A percentile compares a stretch with the other conserved stretches of the same genome.
phyloP scores from a whole-genome alignment of 768 basidiomycete species.

The Cyathus striatus region DNA sequence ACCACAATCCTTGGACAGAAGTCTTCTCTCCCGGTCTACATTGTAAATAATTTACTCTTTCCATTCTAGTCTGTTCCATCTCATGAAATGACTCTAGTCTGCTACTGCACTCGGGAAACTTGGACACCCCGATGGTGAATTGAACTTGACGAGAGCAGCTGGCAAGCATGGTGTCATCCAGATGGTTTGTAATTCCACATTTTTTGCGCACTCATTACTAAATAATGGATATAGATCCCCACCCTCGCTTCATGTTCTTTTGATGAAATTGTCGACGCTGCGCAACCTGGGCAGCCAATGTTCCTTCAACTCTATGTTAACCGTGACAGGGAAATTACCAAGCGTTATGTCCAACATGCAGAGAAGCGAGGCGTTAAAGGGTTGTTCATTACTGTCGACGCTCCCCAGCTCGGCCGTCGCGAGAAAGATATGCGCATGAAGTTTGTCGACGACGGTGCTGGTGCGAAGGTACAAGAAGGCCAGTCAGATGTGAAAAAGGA shows the following conservation, averaged over 20 bases:
- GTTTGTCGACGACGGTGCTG: slow-evolving; percentile 73
- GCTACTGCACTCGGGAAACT: slow-evolving; percentile 91
- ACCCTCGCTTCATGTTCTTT: slow-evolving; percentile 95
- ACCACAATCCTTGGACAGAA: slow-evolving; percentile 76
- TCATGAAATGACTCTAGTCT: slow-evolving; percentile 24
- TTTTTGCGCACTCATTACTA: background rate
- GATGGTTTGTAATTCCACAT: slow-evolving; percentile 27
- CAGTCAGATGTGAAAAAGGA: slow-evolving; percentile 68
- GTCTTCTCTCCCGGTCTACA: slow-evolving; percentile 71
- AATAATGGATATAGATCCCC: slow-evolving; percentile 59
- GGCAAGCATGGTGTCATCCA: slow-evolving; percentile 57
- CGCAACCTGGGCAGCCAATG: slow-evolving; percentile 71
- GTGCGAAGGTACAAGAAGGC: slow-evolving; percentile 46
- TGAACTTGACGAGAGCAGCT: slow-evolving; percentile 85
- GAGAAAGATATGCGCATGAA: slow-evolving; percentile 98
- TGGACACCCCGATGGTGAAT: slow-evolving; percentile 93
- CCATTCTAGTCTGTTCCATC: background rate
- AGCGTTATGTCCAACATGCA: slow-evolving; percentile 84
- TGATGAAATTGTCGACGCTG: slow-evolving; percentile 90
- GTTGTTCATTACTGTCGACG: slow-evolving; percentile 96
- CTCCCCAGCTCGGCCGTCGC: slow-evolving; percentile 89
- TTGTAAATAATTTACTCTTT: background rate
- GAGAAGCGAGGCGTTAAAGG: slow-evolving; percentile 88
- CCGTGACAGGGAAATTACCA: slow-evolving; percentile 80
- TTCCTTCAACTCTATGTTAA: slow-evolving; percentile 93